Percentiles rank a stretch among this genome's conserved stretches.
These are phyloP conservation scores for Diaporthe sp. DNA, from an alignment of 2,329 filamentous ascomycete species.

Conservation along the genomic window DNA sequence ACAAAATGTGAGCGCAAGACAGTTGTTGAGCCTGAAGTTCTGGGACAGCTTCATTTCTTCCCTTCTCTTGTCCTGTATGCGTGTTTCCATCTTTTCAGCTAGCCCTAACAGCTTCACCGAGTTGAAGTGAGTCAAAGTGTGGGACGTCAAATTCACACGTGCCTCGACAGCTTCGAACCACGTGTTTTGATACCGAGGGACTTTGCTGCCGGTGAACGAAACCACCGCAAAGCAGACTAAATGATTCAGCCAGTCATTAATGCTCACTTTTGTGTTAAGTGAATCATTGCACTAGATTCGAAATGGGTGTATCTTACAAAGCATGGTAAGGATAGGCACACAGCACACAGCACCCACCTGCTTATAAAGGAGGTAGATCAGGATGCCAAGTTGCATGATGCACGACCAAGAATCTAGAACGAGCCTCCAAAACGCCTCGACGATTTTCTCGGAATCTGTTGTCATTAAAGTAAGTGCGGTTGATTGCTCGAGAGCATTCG, in stretches of 20 bases:
- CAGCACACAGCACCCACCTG: slow-evolving; percentile 46
- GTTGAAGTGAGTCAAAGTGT: background rate
- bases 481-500: slow-evolving; percentile 29
- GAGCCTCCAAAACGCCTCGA: slow-evolving; percentile 39
- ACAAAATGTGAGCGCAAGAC: background rate
- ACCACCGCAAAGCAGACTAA: background rate
- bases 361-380: slow-evolving; percentile 45
- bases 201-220: background rate
- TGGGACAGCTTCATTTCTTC: background rate
- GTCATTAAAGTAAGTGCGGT: slow-evolving; percentile 51
- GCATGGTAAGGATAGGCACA: slow-evolving; percentile 40
- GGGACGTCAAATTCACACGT: background rate
- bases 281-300: too few relatives aligned
- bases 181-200: background rate
- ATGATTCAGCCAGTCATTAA: background rate
- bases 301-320: background rate
- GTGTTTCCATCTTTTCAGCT: background rate
- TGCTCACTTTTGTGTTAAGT: too few relatives aligned
- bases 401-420: slow-evolving; percentile 50
- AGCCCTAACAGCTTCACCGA: background rate
- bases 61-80: background rate
- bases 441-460: slow-evolving; percentile 48
- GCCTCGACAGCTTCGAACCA: background rate
- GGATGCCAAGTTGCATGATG: slow-evolving; percentile 45
- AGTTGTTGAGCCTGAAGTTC: background rate